phyloP scores from a whole-genome alignment of 2,329 filamentous ascomycete genomes.

The Boeremia exigua region DNA sequence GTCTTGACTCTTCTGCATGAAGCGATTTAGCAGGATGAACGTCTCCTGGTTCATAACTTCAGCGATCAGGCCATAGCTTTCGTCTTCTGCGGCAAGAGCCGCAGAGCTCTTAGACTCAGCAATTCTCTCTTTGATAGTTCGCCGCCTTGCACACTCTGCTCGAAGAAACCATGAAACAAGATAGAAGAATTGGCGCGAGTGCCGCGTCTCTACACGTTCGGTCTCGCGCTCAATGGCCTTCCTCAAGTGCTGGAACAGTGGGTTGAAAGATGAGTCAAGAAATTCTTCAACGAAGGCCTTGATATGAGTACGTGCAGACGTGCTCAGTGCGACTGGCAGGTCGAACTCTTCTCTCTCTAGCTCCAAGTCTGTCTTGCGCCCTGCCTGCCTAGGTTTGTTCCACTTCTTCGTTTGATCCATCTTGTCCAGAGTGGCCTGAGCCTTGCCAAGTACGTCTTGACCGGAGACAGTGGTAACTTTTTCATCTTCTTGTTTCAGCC shows the following conservation, averaged over 20 bases:
- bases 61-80: slow-evolving; percentile 86
- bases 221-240: slow-evolving; percentile 91
- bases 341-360: slow-evolving; percentile 70
- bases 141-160: slow-evolving; percentile 77
- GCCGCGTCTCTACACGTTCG: slow-evolving; percentile 76
- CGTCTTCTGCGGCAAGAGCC: slow-evolving; percentile 59
- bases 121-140: slow-evolving; percentile 59
- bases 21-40: slow-evolving; percentile 84
- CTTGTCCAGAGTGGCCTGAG: slow-evolving; percentile 76
- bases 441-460: slow-evolving; percentile 80
- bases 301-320: slow-evolving; percentile 76
- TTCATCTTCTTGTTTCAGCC: slow-evolving; percentile 86
- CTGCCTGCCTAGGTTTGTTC: slow-evolving; percentile 73
- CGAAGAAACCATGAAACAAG: slow-evolving; percentile 90
- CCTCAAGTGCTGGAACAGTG: slow-evolving; percentile 79
- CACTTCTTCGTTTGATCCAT: slow-evolving; percentile 92
- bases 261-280: slow-evolving; percentile 93
- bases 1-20: slow-evolving; percentile 79
- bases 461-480: slow-evolving; percentile 88
- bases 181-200: slow-evolving; percentile 89
- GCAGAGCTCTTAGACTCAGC: slow-evolving; percentile 53
- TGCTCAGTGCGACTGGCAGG: slow-evolving; percentile 71
- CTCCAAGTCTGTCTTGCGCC: slow-evolving; percentile 50
- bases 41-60: slow-evolving; percentile 93
- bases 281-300: slow-evolving; percentile 89